These are phyloP conservation scores for Lyophyllum atratum DNA, from an alignment of 768 basidiomycete genomes.

Conservation along the genomic window DNA sequence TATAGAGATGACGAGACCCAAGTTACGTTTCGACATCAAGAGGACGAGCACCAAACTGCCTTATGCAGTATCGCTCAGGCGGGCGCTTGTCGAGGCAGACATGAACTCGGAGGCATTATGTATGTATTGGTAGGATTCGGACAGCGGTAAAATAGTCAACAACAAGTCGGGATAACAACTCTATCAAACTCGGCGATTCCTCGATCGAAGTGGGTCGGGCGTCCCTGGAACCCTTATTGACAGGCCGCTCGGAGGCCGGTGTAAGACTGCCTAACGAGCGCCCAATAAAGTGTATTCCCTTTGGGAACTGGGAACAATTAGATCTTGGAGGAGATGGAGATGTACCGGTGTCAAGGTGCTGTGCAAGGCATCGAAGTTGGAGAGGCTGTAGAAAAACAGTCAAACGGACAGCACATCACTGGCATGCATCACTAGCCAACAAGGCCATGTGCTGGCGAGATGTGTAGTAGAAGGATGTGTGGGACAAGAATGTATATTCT, in stretches of 20 bases:
- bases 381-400: background rate
- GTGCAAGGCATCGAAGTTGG: background rate
- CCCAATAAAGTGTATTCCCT: background rate
- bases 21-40: background rate
- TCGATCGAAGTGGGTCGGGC: slow-evolving; percentile 18
- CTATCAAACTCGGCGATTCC: slow-evolving; percentile 19
- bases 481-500: slow-evolving; percentile 1
- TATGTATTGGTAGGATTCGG: background rate
- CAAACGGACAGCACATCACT: slow-evolving; percentile 7
- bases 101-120: background rate
- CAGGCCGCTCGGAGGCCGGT: background rate
- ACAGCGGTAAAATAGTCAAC: slow-evolving; percentile 2
- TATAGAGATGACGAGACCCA: background rate
- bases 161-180: slow-evolving; percentile 13
- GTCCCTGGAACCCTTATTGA: slow-evolving; percentile 8
- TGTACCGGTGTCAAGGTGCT: slow-evolving; percentile 2
- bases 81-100: background rate
- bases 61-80: background rate
- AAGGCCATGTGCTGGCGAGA: background rate
- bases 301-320: background rate
- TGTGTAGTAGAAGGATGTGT: background rate
- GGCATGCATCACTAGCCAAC: background rate
- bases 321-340: slow-evolving; percentile 6
- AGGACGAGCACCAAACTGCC: background rate
- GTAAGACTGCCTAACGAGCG: background rate